Evolutionary conservation across 2,329 filamentous ascomycete species (phyloP), one percentile per base, ranked within the genome.

Genomic region (Xylaria multiplex): DNA sequence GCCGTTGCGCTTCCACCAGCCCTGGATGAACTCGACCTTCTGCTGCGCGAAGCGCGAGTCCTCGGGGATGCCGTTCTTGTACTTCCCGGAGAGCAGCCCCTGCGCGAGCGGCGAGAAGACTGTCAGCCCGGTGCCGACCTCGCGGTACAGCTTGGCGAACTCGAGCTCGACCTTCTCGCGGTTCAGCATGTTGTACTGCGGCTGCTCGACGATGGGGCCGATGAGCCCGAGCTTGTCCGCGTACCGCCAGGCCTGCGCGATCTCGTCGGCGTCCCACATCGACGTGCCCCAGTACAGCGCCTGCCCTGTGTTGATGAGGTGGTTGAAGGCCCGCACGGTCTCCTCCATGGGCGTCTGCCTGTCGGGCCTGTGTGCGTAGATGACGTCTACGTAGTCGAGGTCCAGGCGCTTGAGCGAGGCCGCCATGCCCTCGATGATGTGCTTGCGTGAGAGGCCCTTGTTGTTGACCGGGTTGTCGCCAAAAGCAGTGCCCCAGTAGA

Each of bases 261-360:
- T 90, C 79, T 91, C 88, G 65, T 86, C 84, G 49, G 89, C 87
- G 66, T 82, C 84, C 88, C 89, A 91, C 76, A 91, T 87, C 0
- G 87, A 90, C 0, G 88, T 91, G 48, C 88, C 89, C 88, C 88
- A 91, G 81, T 91, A 91, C 69, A 92, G 86, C 2, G 88, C 86
- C 79, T 91, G 88, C 70, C 90, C 90, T 0, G 82, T 83, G 76
- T 88, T 82, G 75, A 92, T 91, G 59, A 92, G 79, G 77, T 91
- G 83, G 81, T 91, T 91, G 81, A 92, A 91, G 59, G 86, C 88
- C 59, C 89, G 86, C 43, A 92, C 89, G 2, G 85, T 88, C 80
- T 92, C 90, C 76, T 91, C 88, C 79, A 91, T 91, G 2, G 89
- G 90, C 0, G 89, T 91, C 53, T 86, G 81, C 8, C 87, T 83